phyloP scores from a whole-genome alignment of 768 basidiomycete genomes.

The Porphyrellus cyaneotinctus region DNA sequence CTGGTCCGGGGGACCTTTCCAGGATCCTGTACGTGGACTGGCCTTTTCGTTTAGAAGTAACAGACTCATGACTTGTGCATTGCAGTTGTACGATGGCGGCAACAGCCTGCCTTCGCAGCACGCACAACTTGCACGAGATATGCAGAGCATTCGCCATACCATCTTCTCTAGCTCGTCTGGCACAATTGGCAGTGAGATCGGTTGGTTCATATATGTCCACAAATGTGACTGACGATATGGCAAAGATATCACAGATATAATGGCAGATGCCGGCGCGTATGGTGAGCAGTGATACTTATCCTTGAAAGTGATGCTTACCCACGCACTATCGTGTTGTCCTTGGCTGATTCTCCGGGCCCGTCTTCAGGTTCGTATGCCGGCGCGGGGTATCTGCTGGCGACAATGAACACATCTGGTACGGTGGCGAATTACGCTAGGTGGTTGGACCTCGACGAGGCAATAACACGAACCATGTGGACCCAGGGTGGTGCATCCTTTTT shows the following conservation, averaged over 20 bases:
- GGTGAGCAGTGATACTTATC: conserved; percentile 36
- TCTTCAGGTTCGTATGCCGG: conserved; percentile 61
- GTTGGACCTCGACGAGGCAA: conserved; percentile 64
- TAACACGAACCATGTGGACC: conserved; percentile 58
- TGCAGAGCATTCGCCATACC: conserved; percentile 49
- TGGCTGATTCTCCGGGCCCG: conserved; percentile 1
- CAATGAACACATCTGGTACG: conserved; percentile 37
- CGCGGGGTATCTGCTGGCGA: conserved; percentile 57
- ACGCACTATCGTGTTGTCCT: not conserved
- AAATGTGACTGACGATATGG: not conserved
- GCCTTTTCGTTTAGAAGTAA: not conserved
- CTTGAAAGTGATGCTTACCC: not conserved
- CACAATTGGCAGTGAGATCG: conserved; percentile 47
- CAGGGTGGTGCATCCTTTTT: conserved; percentile 44
- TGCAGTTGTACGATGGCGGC: conserved; percentile 62
- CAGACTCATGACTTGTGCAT: not conserved
- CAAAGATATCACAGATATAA: conserved; percentile 52
- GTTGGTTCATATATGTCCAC: conserved; percentile 1
- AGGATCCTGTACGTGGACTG: conserved; percentile 47
- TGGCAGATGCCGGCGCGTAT: conserved; percentile 55
- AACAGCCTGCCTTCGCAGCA: conserved; percentile 51
- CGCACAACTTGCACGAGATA: conserved; percentile 40
- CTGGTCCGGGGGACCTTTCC: conserved; percentile 73
- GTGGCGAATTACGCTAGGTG: conserved; percentile 52
- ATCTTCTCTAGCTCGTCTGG: conserved; percentile 60